These are phyloP conservation scores for Globisporangium paroecandrum DNA, from an alignment of 352 stramenopile genomes.

Conservation along the genomic window DNA sequence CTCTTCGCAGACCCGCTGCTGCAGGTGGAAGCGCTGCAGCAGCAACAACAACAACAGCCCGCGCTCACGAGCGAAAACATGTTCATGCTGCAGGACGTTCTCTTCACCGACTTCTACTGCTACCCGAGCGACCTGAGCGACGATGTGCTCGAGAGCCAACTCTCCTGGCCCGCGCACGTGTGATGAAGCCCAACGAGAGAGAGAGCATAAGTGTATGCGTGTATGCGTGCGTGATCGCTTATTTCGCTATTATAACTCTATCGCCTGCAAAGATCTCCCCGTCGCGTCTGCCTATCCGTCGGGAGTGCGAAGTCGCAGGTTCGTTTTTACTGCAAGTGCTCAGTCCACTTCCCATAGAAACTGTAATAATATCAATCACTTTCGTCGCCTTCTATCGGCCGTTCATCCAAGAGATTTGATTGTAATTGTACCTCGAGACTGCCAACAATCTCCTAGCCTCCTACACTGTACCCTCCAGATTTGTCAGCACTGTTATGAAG, in stretches of 20 bases:
- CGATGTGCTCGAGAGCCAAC: neutral
- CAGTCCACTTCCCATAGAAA: constrained; percentile 1
- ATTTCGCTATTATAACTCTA: neutral
- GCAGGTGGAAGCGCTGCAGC: neutral
- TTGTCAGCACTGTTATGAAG: too few species aligned
- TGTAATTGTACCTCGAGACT: too few species aligned
- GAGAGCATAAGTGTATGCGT: too few species aligned
- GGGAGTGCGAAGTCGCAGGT: neutral
- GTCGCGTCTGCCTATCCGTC: neutral
- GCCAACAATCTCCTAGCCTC: too few species aligned
- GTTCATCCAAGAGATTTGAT: too few species aligned
- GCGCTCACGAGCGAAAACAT: constrained; percentile 7
- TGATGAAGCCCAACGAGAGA: neutral
- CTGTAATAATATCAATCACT: neutral
- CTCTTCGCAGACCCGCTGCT: constrained; percentile 14
- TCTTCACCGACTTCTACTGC: constrained; percentile 7
- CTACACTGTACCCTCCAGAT: too few species aligned
- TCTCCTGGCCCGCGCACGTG: neutral
- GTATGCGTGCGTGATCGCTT: neutral
- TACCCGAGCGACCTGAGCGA: neutral
- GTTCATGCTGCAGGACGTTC: constrained; percentile 13
- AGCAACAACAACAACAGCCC: too few species aligned
- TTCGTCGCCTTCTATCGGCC: neutral
- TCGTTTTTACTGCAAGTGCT: neutral
- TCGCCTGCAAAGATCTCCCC: neutral